Percentiles rank a stretch among this genome's conserved stretches.
Conservation (phyloP, 2,329 filamentous ascomycete species). For the Penicillium sp. region DNA sequence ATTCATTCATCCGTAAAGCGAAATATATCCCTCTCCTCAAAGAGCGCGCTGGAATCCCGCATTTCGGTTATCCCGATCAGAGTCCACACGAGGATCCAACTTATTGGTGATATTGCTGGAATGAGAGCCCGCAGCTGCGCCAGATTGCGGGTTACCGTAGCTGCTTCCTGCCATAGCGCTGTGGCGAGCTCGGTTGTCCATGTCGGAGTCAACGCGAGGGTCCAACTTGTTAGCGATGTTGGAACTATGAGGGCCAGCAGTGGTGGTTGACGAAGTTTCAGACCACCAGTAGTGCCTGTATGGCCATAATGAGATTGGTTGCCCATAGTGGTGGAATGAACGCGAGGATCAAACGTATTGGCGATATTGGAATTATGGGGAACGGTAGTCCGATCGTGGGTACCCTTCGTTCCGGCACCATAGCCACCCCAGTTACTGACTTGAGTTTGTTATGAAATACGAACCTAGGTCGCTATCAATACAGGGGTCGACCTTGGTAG, state of each 20-base stretch:
- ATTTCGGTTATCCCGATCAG: background rate
- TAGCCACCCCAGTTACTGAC: background rate
- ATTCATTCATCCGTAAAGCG: background rate
- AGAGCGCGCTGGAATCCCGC: background rate
- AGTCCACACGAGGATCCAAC: background rate
- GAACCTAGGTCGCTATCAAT: background rate
- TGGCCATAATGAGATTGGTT: background rate
- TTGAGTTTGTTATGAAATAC: background rate
- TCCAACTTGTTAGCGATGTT: constrained; percentile 21
- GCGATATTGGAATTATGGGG: background rate
- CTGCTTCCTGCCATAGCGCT: constrained; percentile 14
- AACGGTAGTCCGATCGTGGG: background rate
- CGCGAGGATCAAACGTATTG: background rate
- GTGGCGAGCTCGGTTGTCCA: constrained; percentile 15
- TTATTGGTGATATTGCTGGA: background rate
- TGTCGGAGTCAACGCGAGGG: constrained; percentile 22
- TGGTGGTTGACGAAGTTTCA: constrained; percentile 1
- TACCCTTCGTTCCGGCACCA: background rate
- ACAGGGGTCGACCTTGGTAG: background rate
- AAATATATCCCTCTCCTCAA: background rate
- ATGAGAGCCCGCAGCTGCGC: background rate
- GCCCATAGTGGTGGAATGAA: background rate
- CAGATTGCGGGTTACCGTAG: constrained; percentile 9
- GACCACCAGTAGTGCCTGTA: background rate
- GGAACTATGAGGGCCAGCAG: constrained; percentile 11